Base-by-base conservation (phyloP, 2,329 filamentous ascomycete species). In the Erysiphe pulchra region DNA sequence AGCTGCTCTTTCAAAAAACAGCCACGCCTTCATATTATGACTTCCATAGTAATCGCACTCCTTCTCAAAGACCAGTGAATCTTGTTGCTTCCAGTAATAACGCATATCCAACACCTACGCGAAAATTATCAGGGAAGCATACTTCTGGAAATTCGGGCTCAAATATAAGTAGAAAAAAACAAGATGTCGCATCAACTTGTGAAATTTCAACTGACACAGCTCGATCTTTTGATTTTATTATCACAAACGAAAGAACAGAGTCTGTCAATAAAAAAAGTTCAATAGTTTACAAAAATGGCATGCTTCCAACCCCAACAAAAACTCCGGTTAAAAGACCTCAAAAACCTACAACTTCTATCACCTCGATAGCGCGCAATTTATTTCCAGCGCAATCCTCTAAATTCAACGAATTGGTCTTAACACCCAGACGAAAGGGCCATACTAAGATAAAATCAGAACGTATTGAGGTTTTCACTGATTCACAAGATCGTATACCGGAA, bases 261-360 rank as follows among this genome's bases (percentile, higher is more conserved):
- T 14, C 12, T 34, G 8, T 5, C 5, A 5, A n/a, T 4, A 2
- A 13, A 18, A 18, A 8, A 2, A 48, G 45, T 33, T 45, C 49
- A 10, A 42, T 47, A 24, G 16, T 50, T 40, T 51, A 49, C 41
- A 47, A 49, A 41, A 54, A 60, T 46, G 67, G 65, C 50, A 79
- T 81, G 69, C 70, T 86, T 41, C 80, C 78, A 14, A 87, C 82
- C 2, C 82, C 82, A 2, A 71, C 75, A 51, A 86, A 86, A 64
- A 87, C 82, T 2, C 82, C 75, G 1, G 58, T 80, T 64, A 65
- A 69, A 42, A 65, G 67, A 1, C 65, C 64, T 16, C 63, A 52
- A 64, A 54, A 70, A 55, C 64, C 64, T 24, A 61, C 65, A 45
- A 63, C 67, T 49, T 65, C 66, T 43, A 66, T 77, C 47, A 63